Evolutionary conservation across 2,329 filamentous ascomycete species (phyloP).

Genomic region (Fusarium pseudoanthophilum): DNA sequence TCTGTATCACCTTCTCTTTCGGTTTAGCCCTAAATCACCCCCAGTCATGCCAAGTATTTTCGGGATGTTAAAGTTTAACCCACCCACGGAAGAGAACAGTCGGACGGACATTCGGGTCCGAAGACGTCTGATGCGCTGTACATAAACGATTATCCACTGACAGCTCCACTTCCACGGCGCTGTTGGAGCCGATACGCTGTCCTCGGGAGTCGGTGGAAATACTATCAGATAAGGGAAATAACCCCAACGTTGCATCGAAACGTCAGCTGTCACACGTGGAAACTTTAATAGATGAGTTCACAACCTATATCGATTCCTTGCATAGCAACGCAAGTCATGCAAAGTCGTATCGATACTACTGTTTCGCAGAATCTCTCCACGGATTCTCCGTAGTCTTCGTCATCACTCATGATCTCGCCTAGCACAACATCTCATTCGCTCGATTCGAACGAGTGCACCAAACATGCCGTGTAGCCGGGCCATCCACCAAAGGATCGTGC

Average conservation of each 20-base stretch:
- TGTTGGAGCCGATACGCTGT: background rate
- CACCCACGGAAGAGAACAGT: background rate
- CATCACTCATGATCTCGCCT: background rate
- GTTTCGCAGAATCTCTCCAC: background rate
- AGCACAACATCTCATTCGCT: no score
- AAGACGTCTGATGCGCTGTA: background rate
- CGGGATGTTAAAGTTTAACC: background rate
- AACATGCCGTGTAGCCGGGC: background rate
- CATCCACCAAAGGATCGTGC: background rate
- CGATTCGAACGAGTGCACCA: background rate
- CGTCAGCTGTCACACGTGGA: background rate
- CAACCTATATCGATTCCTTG: background rate
- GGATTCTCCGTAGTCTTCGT: background rate
- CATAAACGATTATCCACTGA: background rate
- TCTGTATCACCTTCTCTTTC: background rate
- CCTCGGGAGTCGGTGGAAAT: background rate
- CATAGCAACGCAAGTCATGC: background rate
- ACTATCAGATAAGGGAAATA: background rate
- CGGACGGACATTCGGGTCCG: background rate
- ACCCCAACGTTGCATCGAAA: background rate
- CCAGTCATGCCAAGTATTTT: background rate
- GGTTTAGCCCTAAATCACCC: background rate
- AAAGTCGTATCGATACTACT: background rate
- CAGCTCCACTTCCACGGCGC: background rate
- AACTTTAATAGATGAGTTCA: background rate